Evolutionary conservation across 2,329 filamentous ascomycete species (phyloP), one percentile per base, ranked within the genome.

Genomic region (Cadophora sp.): DNA sequence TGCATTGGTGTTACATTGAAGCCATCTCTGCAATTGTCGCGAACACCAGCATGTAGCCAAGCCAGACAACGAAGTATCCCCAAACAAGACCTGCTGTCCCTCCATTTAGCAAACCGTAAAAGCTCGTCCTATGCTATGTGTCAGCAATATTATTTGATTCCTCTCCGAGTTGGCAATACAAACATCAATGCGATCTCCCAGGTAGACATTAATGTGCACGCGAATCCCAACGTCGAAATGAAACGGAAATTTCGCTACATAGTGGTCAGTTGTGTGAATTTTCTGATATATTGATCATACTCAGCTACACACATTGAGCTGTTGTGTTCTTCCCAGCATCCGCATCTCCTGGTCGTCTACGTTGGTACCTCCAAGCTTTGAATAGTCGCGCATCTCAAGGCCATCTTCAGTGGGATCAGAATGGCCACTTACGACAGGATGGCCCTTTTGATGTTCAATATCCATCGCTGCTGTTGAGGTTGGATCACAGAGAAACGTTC

Each of bases 211-310:
- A 81, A 73, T n/a, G 81, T 80, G 59, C 78, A 79, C 0, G 79
- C 78, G 68, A 82, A 83, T 11, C 80, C 80, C 16, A 82, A 73
- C 26, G 79, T 81, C 8, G 78, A 79, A 64, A 80, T 71, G 67
- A 80, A 80, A 19, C 78, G 75, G 70, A 82, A 83, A 69, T 79
- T 80, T 58, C 80, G 72, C 75, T 80, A 53, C 14, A 24, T 27
- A n/a, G 27, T 16, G 7, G 50, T 67, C 22, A 65, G 65, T 62
- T 34, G 37, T 11, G 53, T 5, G 4, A 34, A 34, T 19, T n/a
- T n/a, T 34, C 12, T 56, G 12, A 34, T 27, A 37, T 26, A 29
- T n/a, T 24, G 27, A 26, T 24, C 11, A 62, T 29, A 51, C 34
- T 46, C 26, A 60, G 66, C 27, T 62, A 37, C 34, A 61, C 61